Percentiles rank a stretch among this genome's conserved stretches.
Evolutionary conservation across 768 basidiomycete genomes (phyloP).

Genomic region (Kwoniella mangroviensis): DNA sequence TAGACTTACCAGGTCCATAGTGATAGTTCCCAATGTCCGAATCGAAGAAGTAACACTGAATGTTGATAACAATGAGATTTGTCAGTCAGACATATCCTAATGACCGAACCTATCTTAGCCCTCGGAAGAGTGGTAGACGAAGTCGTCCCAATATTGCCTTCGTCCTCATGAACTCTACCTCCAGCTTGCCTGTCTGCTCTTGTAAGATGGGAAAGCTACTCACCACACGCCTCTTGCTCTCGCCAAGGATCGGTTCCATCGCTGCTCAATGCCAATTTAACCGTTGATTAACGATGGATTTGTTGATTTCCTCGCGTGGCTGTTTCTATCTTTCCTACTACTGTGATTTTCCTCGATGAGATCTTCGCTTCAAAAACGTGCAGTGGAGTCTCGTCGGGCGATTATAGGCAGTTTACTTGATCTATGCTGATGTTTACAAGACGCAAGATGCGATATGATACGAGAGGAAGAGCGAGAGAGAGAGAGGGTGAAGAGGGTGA

Average conservation of each 20-base stretch:
- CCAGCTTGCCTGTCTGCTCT: no score
- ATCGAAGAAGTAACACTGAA: slow-evolving; percentile 98
- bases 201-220: slow-evolving; percentile 57
- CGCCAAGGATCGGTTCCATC: slow-evolving; percentile 72
- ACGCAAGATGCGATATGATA: background rate
- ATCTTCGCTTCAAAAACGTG: no score
- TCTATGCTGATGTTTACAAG: no score
- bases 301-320: no score
- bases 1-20: slow-evolving; percentile 77
- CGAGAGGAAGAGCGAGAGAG: background rate
- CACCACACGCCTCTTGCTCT: slow-evolving; percentile 87
- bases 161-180: background rate
- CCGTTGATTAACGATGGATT: no score
- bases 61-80: background rate
- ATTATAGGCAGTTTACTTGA: no score
- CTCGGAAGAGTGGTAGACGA: no score
- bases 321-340: no score
- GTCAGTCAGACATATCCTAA: background rate
- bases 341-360: no score
- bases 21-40: slow-evolving; percentile 99
- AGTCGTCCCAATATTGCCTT: background rate
- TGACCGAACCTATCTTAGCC: no score
- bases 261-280: no score
- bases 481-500: background rate
- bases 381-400: no score